Base-by-base conservation (phyloP, 352 stramenopile genomes). In the Phytophthora uliginosa region DNA sequence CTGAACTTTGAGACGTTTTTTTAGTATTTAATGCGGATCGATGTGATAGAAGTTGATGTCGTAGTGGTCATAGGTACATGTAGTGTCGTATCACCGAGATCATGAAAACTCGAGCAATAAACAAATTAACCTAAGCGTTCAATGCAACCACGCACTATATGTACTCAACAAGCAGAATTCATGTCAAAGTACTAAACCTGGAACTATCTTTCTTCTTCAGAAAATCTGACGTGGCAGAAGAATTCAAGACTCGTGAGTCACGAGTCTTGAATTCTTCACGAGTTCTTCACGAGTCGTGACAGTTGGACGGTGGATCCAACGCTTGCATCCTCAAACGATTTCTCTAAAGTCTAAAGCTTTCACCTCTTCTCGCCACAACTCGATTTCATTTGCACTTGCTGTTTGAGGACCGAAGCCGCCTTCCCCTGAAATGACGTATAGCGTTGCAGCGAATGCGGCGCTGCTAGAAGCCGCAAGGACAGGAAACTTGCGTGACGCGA, bases 41-140 rank as follows among this genome's bases (percentile, higher is more conserved):
- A 73, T 73, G 71, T 78, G 56, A 75, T 75, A 72, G 60, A 72
- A 78, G 33, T 67, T 42, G 60, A 28, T 74, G 71, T 64, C 22
- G 50, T 63, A 36, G 47, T 64, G 69, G 71, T 38, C 24, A 62
- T 47, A 47, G 55, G 18, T 42, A 26, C 28, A 51, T 20, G 42
- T 22, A 67, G 48, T 34, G 63, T 55, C 33, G 60, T 59, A 17
- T 63, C n/a, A 48, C 48, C 51, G 22, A 60, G 33, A 65, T 52
- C 40, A 53, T 53, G 45, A 66, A 67, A 54, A 74, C 50, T 62
- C 34, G 15, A 57, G 50, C 36, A 73, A 63, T 68, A 68, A 69
- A 60, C 28, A 54, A 69, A 63, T 10, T 53, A 60, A 47, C 18
- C 12, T 8, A 60, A 58, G 33, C 7, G 20, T 55, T 68, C 62